phyloP scores from a whole-genome alignment of 2,329 filamentous ascomycete species.

The Samsoniella hepiali region DNA sequence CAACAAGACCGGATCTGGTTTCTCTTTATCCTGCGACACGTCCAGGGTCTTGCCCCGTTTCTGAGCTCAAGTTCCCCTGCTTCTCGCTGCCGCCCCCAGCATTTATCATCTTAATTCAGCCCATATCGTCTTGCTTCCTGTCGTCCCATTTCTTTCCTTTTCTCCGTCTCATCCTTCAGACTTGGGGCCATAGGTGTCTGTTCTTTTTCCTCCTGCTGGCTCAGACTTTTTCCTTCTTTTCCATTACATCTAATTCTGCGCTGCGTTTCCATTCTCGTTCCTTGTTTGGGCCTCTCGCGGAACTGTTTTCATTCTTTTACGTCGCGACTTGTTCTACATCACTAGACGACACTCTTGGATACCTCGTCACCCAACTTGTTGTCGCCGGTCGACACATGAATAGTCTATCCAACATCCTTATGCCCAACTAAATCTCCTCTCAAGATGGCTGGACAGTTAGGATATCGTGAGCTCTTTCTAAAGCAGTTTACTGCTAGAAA shows the following conservation, averaged over 20 bases:
- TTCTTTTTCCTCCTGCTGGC: conserved; percentile 48
- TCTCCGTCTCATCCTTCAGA: conserved; percentile 19
- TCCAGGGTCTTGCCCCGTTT: conserved; percentile 13
- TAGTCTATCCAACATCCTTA: conserved; percentile 23
- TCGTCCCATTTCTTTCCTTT: conserved; percentile 25
- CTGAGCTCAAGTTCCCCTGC: background rate
- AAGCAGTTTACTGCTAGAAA: conserved; percentile 69
- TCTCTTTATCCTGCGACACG: conserved; percentile 16
- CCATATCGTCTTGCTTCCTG: conserved; percentile 18
- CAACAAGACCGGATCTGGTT: conserved; percentile 16
- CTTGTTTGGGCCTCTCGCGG: background rate
- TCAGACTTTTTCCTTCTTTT: conserved; percentile 49
- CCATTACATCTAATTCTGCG: conserved; percentile 24
- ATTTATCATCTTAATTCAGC: conserved; percentile 16
- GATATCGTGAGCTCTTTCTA: conserved; percentile 44
- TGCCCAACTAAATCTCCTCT: conserved; percentile 23
- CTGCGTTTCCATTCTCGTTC: background rate
- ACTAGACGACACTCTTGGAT: background rate
- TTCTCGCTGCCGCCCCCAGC: background rate
- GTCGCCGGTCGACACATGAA: conserved; percentile 57
- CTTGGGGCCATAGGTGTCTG: conserved; percentile 23
- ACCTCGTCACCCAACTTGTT: background rate
- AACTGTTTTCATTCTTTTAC: conserved; percentile 2
- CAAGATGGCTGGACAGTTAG: conserved; percentile 41
- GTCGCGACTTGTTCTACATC: background rate